Conservation (phyloP, 306 rosid genomes). For the Rosa multiflora region DNA sequence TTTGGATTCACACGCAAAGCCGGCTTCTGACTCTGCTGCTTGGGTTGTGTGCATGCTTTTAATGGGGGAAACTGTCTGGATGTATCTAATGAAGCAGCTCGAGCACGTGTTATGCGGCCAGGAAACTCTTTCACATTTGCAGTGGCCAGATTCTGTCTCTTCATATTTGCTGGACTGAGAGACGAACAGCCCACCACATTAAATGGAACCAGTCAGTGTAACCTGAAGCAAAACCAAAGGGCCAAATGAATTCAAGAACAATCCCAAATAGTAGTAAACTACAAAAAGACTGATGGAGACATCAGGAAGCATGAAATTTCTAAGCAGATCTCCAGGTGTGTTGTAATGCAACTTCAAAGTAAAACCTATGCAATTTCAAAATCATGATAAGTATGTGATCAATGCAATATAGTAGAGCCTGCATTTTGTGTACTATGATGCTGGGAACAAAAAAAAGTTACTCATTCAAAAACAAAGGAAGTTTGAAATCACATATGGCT, state of each 20-base stretch:
- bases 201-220: constrained; percentile 21
- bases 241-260: constrained; percentile 16
- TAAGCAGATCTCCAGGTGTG: not conserved
- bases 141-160: constrained; percentile 45
- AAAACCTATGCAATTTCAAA: not conserved
- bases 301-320: not conserved
- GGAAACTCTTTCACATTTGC: constrained; percentile 43
- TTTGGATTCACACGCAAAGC: constrained; percentile 40
- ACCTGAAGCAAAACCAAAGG: constrained; percentile 41
- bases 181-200: constrained; percentile 27
- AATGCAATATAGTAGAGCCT: not conserved
- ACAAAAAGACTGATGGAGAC: not conserved
- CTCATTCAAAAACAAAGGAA: not conserved
- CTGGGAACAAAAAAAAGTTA: not conserved
- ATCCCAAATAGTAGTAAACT: not conserved
- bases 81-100: constrained; percentile 54
- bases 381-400: not conserved
- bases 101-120: constrained; percentile 70
- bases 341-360: constrained; percentile 7
- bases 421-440: not conserved
- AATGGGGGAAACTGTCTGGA: constrained; percentile 53
- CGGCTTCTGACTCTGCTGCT: constrained; percentile 42
- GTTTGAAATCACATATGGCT: not conserved
- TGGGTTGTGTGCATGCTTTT: constrained; percentile 34
- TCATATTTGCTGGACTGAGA: constrained; percentile 59